Evolutionary conservation across 108 stramenopile species (phyloP), one percentile per base, ranked within the genome.

Genomic region (Nitzschia sp.): DNA sequence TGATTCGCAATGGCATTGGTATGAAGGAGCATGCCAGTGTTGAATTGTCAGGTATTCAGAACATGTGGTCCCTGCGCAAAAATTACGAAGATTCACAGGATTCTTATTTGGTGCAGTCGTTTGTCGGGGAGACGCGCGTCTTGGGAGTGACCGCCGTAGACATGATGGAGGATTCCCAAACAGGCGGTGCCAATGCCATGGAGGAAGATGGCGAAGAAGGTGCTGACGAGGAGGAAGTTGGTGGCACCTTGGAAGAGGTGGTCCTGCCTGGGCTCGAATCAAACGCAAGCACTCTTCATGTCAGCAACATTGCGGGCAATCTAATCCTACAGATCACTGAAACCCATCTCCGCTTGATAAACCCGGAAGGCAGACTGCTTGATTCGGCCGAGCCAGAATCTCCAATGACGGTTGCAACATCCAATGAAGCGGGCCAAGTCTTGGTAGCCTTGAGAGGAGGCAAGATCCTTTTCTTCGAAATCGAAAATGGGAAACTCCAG

Each of bases 1-100:
- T 99, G 23, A 91, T 99, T 27, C 92, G 97, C 6, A 97, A 95
- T 66, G 98, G 98, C 11, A 94, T 98, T 54, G 98, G 98, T 6
- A 95, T 99, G 82, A 87, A 87, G 28, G 98, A 94, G 60, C 84
- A 85, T 64, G 93, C 93, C 34, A 74, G 74, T 18, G 96, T 98
- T 6, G 96, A 97, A 68, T 79, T 99, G 58, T 77, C 84, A 3
- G 98, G 98, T 29, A 97, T 99, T 59, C 94, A 94, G 64, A 92
- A 86, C 30, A 92, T 99, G 95, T 99, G 95, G 96, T 80, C 75
- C 24, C 65, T 98, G 56, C 83, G 97, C 15, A 23, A 68, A 42
- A 66, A 54, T 1, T 92, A 68, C 55, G 53, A 48, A 2, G 84
- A 90, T 24, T 60, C 72, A 1, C 80, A 85, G 48, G 96, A 99